phyloP scores from a whole-genome alignment of 768 basidiomycete species.

The Mycena sanguinolenta region DNA sequence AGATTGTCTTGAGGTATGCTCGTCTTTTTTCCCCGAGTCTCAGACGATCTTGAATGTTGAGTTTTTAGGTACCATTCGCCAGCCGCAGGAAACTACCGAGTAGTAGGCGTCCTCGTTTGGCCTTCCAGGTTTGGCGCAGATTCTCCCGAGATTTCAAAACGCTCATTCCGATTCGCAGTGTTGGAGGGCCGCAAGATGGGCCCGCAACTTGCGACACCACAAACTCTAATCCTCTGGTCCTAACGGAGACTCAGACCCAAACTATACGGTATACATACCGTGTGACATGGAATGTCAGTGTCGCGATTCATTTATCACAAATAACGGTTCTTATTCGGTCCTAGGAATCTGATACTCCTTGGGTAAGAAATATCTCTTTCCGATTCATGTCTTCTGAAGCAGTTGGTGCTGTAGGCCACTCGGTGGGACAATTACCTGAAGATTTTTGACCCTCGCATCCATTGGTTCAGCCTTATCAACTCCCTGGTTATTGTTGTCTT shows the following conservation, averaged over 20 bases:
- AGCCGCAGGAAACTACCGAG: constrained; percentile 77
- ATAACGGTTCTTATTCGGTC: constrained; percentile 12
- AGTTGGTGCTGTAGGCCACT: constrained; percentile 72
- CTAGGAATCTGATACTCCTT: constrained; percentile 88
- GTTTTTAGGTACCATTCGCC: constrained; percentile 81
- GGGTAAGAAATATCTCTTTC: constrained; percentile 60
- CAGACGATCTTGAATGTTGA: constrained; percentile 25
- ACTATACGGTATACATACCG: constrained; percentile 88
- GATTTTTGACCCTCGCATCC: constrained; percentile 93
- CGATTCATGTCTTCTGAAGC: not conserved
- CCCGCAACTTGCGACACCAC: constrained; percentile 65
- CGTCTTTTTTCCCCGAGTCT: not conserved
- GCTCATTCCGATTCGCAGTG: constrained; percentile 60
- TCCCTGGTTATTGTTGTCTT: constrained; percentile 92
- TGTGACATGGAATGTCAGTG: constrained; percentile 85
- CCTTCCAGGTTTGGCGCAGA: constrained; percentile 55
- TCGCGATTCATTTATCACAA: constrained; percentile 1
- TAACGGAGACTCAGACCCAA: constrained; percentile 73
- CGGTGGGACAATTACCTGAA: constrained; percentile 98
- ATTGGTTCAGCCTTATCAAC: constrained; percentile 97
- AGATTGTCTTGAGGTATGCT: constrained; percentile 80
- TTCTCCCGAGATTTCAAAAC: not conserved
- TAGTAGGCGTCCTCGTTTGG: constrained; percentile 95
- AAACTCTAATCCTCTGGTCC: constrained; percentile 59
- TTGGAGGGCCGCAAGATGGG: constrained; percentile 70